A percentile compares a stretch with the other conserved stretches of the same genome.
phyloP scores from a whole-genome alignment of 2,329 filamentous ascomycete species.

The Alternaria ventricosa region DNA sequence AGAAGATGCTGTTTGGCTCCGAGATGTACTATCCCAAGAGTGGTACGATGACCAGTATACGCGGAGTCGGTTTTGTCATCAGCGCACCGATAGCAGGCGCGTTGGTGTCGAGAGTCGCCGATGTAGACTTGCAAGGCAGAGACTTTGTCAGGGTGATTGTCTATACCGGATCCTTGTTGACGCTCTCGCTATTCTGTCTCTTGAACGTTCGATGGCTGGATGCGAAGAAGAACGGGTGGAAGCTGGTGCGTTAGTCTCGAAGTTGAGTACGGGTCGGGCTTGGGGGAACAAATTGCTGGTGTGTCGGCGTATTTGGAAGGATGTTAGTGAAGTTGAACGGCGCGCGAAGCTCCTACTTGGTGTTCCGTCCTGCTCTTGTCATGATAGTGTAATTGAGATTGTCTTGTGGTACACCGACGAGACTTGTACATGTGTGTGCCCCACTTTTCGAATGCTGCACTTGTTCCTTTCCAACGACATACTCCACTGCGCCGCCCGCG shows the following conservation, averaged over 20 bases:
- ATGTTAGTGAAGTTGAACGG: not conserved
- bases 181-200: slow-evolving; percentile 14
- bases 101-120: slow-evolving; percentile 19
- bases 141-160: slow-evolving; percentile 23
- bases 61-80: slow-evolving; percentile 26
- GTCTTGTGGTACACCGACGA: not conserved
- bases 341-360: not conserved
- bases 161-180: slow-evolving; percentile 21
- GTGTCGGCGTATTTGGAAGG: not conserved
- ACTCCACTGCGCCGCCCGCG: not conserved
- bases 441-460: not conserved
- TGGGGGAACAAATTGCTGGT: not conserved
- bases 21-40: slow-evolving; percentile 31
- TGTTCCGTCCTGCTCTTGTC: not conserved
- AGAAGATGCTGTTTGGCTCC: slow-evolving; percentile 26
- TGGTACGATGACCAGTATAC: slow-evolving; percentile 25
- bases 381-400: not conserved
- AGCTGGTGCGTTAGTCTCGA: slow-evolving; percentile 16
- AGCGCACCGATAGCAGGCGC: slow-evolving; percentile 30
- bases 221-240: slow-evolving; percentile 22
- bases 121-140: slow-evolving; percentile 8
- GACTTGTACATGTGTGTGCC: not conserved
- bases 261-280: not conserved
- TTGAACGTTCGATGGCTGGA: slow-evolving; percentile 22
- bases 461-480: not conserved